Conservation (phyloP, 345 rosid genomes). For the sweet orange (Citrus sinensis) region DVS_A1.0 CM039168.1:28116501-28117000, state of each 20-base stretch:
- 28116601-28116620: not conserved
- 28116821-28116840: slow-evolving; percentile 65
- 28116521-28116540: slow-evolving; percentile 6
- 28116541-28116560: not conserved
- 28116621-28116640: not conserved
- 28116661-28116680: not conserved
- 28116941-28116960: not conserved
- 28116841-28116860: slow-evolving; percentile 65
- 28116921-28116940: not conserved
- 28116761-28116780: slow-evolving; percentile 61
- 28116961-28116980: not conserved
- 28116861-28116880: slow-evolving; percentile 88
- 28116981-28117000: slow-evolving; percentile 71
- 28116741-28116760: slow-evolving; percentile 41
- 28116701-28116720: not conserved
- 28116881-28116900: slow-evolving; percentile 64
- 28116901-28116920: slow-evolving; percentile 1
- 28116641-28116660: not conserved
- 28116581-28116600: not conserved
- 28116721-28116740: not conserved
- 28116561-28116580: not conserved
- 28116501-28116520: slow-evolving; percentile 33
- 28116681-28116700: not conserved
- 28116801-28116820: slow-evolving; percentile 59
- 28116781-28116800: slow-evolving; percentile 55